Conservation (phyloP, 1,284 basidiomycete genomes). For the Tetrapyrgos nigripes region DNA sequence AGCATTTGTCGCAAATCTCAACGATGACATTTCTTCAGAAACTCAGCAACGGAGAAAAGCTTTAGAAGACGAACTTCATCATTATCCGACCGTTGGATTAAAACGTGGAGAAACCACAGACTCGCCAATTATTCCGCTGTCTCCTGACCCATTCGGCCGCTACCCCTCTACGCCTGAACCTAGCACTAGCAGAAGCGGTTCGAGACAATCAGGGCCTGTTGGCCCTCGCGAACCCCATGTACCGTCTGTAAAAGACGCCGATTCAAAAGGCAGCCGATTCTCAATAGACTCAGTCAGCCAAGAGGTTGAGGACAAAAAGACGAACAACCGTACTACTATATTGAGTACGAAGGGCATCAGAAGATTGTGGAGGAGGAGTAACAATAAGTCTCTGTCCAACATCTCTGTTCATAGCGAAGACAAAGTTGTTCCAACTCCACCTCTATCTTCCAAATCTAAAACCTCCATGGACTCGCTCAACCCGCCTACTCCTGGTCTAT, state of each 20-base stretch:
- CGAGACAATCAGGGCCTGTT: slow-evolving; percentile 23
- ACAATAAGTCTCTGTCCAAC: slow-evolving; percentile 48
- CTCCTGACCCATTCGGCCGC: slow-evolving; percentile 80
- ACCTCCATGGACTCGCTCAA: slow-evolving; percentile 20
- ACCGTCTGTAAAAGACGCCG: slow-evolving; percentile 24
- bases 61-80: slow-evolving; percentile 52
- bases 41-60: slow-evolving; percentile 59
- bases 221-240: slow-evolving; percentile 23
- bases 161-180: slow-evolving; percentile 59
- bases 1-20: slow-evolving; percentile 44
- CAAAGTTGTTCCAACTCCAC: slow-evolving; percentile 25
- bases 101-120: slow-evolving; percentile 27
- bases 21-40: slow-evolving; percentile 48
- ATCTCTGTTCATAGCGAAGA: slow-evolving; percentile 17
- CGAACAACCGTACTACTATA: slow-evolving; percentile 40
- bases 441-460: too few relatives aligned
- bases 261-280: slow-evolving; percentile 63
- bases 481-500: slow-evolving; percentile 1
- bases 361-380: slow-evolving; percentile 77
- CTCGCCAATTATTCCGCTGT: slow-evolving; percentile 70
- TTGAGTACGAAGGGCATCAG: slow-evolving; percentile 75
- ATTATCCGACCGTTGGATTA: slow-evolving; percentile 49
- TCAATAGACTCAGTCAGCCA: slow-evolving; percentile 69
- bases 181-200: slow-evolving; percentile 12
- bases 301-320: slow-evolving; percentile 29